Conservation (phyloP, 2,329 filamentous ascomycete genomes). For the Beauveria medogensis region DNA sequence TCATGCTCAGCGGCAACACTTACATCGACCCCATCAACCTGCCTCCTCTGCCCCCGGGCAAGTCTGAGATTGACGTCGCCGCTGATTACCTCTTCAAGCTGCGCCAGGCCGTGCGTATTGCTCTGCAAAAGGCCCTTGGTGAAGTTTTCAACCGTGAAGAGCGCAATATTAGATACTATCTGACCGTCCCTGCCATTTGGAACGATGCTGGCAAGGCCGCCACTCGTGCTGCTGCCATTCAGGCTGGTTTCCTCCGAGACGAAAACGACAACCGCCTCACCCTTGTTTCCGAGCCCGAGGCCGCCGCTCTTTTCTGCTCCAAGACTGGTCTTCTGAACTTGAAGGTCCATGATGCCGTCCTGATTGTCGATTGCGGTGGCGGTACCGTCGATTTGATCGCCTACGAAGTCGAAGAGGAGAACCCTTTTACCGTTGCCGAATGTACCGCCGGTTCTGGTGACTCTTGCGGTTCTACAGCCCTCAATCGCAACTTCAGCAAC, state of each 20-base stretch:
- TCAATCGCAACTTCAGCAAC: conserved; percentile 98
- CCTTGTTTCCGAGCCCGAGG: conserved; percentile 91
- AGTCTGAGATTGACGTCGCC: conserved; percentile 98
- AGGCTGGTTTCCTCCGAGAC: conserved; percentile 91
- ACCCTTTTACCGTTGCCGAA: conserved; percentile 92
- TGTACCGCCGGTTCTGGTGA: conserved; percentile 96
- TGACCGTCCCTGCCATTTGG: conserved; percentile 99
- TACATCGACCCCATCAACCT: conserved; percentile 99
- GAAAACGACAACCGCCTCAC: conserved; percentile 97
- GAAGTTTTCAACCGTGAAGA: conserved; percentile 98
- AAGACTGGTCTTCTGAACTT: conserved; percentile 94
- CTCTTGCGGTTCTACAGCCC: conserved; percentile 93
- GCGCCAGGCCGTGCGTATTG: conserved; percentile 90
- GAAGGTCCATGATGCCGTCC: conserved; percentile 95
- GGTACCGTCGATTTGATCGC: conserved; percentile 98
- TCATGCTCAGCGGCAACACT: conserved; percentile 97
- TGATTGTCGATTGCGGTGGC: conserved; percentile 97
- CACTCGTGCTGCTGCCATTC: conserved; percentile 89
- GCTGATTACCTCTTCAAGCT: conserved; percentile 98
- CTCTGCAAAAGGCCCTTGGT: conserved; percentile 90
- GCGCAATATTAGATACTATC: conserved; percentile 93
- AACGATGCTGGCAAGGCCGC: conserved; percentile 98
- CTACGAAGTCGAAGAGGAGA: conserved; percentile 96
- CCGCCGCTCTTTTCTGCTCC: conserved; percentile 93
- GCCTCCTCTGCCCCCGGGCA: conserved; percentile 90